phyloP scores from a whole-genome alignment of 2,329 filamentous ascomycete species.

The Stromatinia cepivora region DNA sequence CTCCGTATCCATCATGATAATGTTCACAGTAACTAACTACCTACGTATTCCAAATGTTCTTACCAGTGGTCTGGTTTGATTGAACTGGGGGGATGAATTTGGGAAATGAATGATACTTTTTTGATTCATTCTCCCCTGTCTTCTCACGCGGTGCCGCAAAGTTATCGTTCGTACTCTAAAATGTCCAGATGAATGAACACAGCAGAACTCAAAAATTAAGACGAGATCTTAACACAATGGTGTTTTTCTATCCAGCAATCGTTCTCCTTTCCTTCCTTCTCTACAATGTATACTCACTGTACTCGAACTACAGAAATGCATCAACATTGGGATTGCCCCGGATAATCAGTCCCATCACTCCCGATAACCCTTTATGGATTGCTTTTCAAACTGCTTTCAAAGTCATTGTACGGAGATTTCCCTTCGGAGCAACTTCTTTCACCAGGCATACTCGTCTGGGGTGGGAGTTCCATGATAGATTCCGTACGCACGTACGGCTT shows the following conservation, averaged over 20 bases:
- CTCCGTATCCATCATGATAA: too few relatives aligned
- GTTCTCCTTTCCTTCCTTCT: neutral
- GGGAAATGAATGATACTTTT: too few relatives aligned
- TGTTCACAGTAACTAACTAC: too few relatives aligned
- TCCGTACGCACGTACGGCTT: conserved; percentile 2
- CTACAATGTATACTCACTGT: neutral
- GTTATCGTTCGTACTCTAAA: too few relatives aligned
- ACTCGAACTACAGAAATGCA: conserved; percentile 7
- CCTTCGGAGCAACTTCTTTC: conserved; percentile 14
- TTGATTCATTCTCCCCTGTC: too few relatives aligned
- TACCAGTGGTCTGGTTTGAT: too few relatives aligned
- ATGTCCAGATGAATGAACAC: neutral
- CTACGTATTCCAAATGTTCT: too few relatives aligned
- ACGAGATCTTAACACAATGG: neutral
- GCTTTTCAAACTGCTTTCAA: conserved; percentile 8
- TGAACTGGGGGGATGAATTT: too few relatives aligned
- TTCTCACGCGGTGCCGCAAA: too few relatives aligned
- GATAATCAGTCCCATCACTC: conserved; percentile 11
- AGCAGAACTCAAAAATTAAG: neutral
- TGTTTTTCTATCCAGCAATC: neutral
- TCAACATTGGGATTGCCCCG: neutral
- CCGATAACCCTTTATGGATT: conserved; percentile 22
- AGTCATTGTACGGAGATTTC: conserved; percentile 2
- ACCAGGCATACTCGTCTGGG: conserved; percentile 10
- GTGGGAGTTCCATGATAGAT: conserved; percentile 19